These are phyloP conservation scores for Chaetomium sp. DNA, from an alignment of 2,329 filamentous ascomycete genomes.

Conservation along the genomic window DNA sequence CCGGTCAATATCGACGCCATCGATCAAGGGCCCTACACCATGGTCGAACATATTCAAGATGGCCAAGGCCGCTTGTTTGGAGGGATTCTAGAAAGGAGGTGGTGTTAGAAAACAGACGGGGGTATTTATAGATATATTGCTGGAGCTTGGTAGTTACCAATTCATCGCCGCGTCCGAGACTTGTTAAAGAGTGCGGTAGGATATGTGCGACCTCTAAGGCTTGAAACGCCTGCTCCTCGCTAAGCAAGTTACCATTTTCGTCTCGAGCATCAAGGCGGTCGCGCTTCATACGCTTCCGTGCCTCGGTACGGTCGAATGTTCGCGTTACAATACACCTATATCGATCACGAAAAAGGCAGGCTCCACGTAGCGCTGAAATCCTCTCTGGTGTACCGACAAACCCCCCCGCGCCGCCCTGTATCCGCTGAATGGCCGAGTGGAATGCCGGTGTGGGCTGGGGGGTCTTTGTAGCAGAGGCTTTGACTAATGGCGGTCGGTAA, in stretches of 20 bases:
- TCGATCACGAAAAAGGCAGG: conserved; percentile 27
- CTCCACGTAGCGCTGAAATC: conserved; percentile 22
- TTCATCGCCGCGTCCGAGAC: not conserved
- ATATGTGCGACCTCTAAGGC: conserved; percentile 24
- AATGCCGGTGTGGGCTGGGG: conserved; percentile 24
- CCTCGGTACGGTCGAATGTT: conserved; percentile 19
- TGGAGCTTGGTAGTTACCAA: not conserved
- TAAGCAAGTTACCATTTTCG: conserved; percentile 21
- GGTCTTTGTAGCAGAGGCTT: conserved; percentile 23
- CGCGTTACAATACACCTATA: conserved; percentile 27
- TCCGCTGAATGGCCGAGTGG: conserved; percentile 21
- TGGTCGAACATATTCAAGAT: conserved; percentile 39
- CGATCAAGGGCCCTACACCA: conserved; percentile 31
- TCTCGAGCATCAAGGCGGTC: conserved; percentile 13
- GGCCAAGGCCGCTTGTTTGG: conserved; percentile 27
- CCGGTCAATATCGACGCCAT: conserved; percentile 35
- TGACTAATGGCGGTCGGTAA: conserved; percentile 17
- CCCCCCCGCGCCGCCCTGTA: conserved; percentile 14
- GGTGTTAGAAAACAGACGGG: not conserved
- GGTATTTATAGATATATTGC: not conserved
- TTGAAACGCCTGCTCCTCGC: not conserved
- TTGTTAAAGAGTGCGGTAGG: conserved; percentile 17
- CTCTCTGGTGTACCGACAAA: conserved; percentile 23
- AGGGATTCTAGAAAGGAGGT: conserved; percentile 21
- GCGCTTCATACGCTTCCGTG: conserved; percentile 3